phyloP scores from a whole-genome alignment of 2,329 filamentous ascomycete genomes.

The Colletotrichum sp. region DNA sequence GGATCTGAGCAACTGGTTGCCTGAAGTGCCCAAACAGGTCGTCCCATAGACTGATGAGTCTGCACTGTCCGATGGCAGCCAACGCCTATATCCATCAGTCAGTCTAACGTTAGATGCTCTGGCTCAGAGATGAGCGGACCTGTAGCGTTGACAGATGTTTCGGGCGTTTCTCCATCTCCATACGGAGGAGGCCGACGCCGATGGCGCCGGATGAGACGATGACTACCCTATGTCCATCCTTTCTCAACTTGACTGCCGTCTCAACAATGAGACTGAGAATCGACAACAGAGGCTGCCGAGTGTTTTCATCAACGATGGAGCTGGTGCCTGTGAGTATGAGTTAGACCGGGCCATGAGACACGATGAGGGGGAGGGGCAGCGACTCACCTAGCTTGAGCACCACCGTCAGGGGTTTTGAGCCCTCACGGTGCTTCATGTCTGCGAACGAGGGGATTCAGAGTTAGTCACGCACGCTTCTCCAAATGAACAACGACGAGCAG shows the following conservation, averaged over 20 bases:
- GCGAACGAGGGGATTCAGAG: conserved; percentile 23
- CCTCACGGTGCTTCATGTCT: conserved; percentile 63
- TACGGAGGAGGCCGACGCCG: conserved; percentile 87
- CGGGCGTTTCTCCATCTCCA: conserved; percentile 86
- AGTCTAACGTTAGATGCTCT: background rate
- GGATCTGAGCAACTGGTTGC: conserved; percentile 92
- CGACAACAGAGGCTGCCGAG: conserved; percentile 90
- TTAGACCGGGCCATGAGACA: background rate
- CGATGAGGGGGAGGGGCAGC: background rate
- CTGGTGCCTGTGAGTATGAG: conserved; percentile 75
- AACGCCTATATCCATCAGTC: conserved; percentile 63
- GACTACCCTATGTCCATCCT: conserved; percentile 92
- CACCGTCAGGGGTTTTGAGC: conserved; percentile 70
- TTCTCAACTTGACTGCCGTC: conserved; percentile 84
- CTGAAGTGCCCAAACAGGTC: conserved; percentile 85
- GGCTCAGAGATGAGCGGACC: conserved; percentile 39
- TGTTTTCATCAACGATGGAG: conserved; percentile 97
- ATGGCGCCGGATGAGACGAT: conserved; percentile 98
- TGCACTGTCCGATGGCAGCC: conserved; percentile 94
- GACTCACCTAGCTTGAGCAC: conserved; percentile 86
- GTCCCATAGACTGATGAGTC: conserved; percentile 95
- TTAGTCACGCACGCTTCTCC: background rate
- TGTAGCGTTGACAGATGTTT: conserved; percentile 92
- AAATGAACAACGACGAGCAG: background rate
- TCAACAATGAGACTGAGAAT: conserved; percentile 93